phyloP scores from a whole-genome alignment of 768 basidiomycete species.

The Xerocomellus chrysenteron region DNA sequence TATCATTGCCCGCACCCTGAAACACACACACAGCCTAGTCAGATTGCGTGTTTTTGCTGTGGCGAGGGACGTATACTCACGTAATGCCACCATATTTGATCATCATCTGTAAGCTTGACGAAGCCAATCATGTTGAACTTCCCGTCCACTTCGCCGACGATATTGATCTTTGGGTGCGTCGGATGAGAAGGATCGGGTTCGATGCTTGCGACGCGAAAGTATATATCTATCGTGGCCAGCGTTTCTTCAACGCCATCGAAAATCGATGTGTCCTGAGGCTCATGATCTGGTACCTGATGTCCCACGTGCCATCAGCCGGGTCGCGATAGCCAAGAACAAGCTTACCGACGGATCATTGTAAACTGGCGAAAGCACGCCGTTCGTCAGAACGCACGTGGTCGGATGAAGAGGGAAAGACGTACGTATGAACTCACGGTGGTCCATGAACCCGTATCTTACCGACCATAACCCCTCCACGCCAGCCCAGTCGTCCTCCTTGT shows the following conservation, averaged over 20 bases:
- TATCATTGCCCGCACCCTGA: conserved; percentile 52
- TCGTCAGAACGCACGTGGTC: conserved; percentile 3
- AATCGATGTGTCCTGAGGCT: conserved; percentile 41
- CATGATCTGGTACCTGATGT: conserved; percentile 29
- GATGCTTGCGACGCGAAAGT: conserved; percentile 41
- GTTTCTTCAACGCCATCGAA: conserved; percentile 55
- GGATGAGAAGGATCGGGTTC: conserved; percentile 49
- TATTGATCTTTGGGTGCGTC: conserved; percentile 51
- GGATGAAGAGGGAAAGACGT: conserved; percentile 25
- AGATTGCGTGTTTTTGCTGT: not conserved
- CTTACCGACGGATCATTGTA: conserved; percentile 46
- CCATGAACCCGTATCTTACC: conserved; percentile 65
- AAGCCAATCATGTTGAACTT: conserved; percentile 51
- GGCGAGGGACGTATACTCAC: conserved; percentile 38
- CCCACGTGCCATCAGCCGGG: conserved; percentile 1
- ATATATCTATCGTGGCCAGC: conserved; percentile 48
- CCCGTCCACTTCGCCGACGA: conserved; percentile 51
- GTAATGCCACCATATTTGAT: conserved; percentile 62
- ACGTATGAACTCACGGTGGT: conserved; percentile 67
- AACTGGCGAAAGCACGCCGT: conserved; percentile 29
- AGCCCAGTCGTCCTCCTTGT: conserved; percentile 31
- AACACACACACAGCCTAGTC: not conserved
- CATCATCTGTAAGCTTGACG: conserved; percentile 56
- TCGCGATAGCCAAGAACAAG: not conserved
- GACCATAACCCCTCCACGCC: conserved; percentile 58